Percentiles rank a stretch among this genome's conserved stretches.
Conservation (phyloP, 805 yeast species). For the Wickerhamomyces canadensis region DNA sequence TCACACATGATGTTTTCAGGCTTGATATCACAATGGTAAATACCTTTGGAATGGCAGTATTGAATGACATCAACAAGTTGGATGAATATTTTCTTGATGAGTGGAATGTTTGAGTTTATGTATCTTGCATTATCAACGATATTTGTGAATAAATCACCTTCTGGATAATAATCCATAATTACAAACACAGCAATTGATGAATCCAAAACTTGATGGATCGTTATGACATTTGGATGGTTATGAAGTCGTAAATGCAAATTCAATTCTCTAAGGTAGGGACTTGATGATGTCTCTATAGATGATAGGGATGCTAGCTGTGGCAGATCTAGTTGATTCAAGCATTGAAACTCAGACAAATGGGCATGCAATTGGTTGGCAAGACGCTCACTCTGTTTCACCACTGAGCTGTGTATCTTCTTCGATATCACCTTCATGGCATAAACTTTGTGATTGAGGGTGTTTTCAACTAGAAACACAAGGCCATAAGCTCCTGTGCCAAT, state of each 20-base stretch:
- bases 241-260: constrained; percentile 71
- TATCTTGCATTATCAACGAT: constrained; percentile 74
- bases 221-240: constrained; percentile 69
- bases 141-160: constrained; percentile 82
- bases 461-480: constrained; percentile 64
- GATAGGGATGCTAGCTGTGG: constrained; percentile 16
- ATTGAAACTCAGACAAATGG: constrained; percentile 4
- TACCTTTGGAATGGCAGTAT: constrained; percentile 76
- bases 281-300: constrained; percentile 12
- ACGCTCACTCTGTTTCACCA: constrained; percentile 14
- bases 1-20: constrained; percentile 87
- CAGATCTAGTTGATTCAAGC: constrained; percentile 14
- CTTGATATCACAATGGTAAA: constrained; percentile 90
- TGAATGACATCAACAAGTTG: constrained; percentile 82
- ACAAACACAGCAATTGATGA: constrained; percentile 55
- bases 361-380: constrained; percentile 6
- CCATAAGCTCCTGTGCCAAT: constrained; percentile 85
- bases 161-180: constrained; percentile 79
- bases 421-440: constrained; percentile 72
- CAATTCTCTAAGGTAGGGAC: constrained; percentile 53
- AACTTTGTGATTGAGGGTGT: constrained; percentile 40
- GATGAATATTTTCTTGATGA: constrained; percentile 52
- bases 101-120: constrained; percentile 37
- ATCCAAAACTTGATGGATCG: constrained; percentile 69
- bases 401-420: constrained; percentile 26